Conservation (phyloP, 1,284 basidiomycete genomes). For the Cryptococcus sp. region DNA sequence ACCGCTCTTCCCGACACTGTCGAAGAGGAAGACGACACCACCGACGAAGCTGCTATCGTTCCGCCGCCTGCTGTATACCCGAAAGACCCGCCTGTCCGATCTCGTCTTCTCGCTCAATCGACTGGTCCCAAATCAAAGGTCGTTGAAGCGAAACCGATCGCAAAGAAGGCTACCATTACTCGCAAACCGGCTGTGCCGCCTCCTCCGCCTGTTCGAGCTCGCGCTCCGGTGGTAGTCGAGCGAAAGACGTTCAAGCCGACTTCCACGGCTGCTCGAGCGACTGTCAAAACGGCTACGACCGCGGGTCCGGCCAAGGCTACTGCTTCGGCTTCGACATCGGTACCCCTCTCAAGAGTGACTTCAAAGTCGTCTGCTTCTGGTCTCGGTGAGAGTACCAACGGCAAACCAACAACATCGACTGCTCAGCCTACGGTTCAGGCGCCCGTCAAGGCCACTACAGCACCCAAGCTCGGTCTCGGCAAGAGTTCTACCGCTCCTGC, state of each 20-base stretch:
- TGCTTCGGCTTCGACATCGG: not conserved
- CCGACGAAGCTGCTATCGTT: not conserved
- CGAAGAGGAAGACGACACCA: no score
- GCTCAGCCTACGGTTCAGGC: not conserved
- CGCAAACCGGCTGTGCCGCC: conserved; percentile 1
- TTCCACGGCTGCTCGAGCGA: not conserved
- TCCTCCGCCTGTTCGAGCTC: not conserved
- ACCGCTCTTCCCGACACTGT: not conserved
- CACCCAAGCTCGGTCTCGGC: not conserved
- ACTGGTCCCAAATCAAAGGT: not conserved
- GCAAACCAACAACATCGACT: not conserved
- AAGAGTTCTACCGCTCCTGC: not conserved
- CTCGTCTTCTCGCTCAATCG: not conserved
- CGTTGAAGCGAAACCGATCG: not conserved
- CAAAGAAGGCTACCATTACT: not conserved
- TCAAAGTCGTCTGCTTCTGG: no score
- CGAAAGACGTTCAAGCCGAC: conserved; percentile 5
- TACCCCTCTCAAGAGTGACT: no score
- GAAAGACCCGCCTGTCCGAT: not conserved
- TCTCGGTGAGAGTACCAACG: no score
- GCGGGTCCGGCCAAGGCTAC: not conserved
- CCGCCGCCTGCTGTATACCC: not conserved
- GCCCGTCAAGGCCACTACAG: not conserved
- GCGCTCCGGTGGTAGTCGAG: not conserved
- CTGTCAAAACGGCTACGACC: not conserved